These are phyloP conservation scores for Alliaria petiolata DNA, from an alignment of 345 rosid species.

Conservation along the genomic window DNA sequence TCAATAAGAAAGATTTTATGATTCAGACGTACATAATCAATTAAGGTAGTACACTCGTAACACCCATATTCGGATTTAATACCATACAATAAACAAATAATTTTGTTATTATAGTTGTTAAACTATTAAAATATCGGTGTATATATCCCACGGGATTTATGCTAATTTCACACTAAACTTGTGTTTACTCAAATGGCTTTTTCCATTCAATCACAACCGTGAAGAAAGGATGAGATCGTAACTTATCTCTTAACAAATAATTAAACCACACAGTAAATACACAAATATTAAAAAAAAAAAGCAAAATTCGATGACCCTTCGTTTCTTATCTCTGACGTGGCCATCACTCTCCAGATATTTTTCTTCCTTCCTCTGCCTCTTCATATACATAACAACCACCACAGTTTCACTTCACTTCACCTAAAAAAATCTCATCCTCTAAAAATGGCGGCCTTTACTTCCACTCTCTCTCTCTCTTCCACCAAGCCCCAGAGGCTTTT, in stretches of 20 bases:
- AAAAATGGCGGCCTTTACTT: slow-evolving; percentile 41
- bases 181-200: too few species aligned
- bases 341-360: slow-evolving; percentile 15
- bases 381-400: background rate
- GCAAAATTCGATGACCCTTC: slow-evolving; percentile 35
- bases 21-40: too few species aligned
- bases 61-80: too few species aligned
- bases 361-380: background rate
- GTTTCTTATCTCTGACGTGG: slow-evolving; percentile 42
- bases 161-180: too few species aligned
- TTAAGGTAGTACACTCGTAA: too few species aligned
- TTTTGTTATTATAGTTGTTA: background rate
- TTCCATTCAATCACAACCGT: too few species aligned
- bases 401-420: background rate
- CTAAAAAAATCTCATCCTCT: background rate
- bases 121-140: too few species aligned
- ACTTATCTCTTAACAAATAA: too few species aligned
- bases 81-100: too few species aligned
- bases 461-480: slow-evolving; percentile 43
- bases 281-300: background rate
- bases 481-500: slow-evolving; percentile 34
- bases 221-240: background rate
- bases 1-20: too few species aligned
- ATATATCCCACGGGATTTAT: too few species aligned
- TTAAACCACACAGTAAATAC: too few species aligned